Percentiles rank a stretch among this genome's conserved stretches.
Conservation (phyloP, 2,329 filamentous ascomycete genomes). For the Diaporthe amygdali region DNA sequence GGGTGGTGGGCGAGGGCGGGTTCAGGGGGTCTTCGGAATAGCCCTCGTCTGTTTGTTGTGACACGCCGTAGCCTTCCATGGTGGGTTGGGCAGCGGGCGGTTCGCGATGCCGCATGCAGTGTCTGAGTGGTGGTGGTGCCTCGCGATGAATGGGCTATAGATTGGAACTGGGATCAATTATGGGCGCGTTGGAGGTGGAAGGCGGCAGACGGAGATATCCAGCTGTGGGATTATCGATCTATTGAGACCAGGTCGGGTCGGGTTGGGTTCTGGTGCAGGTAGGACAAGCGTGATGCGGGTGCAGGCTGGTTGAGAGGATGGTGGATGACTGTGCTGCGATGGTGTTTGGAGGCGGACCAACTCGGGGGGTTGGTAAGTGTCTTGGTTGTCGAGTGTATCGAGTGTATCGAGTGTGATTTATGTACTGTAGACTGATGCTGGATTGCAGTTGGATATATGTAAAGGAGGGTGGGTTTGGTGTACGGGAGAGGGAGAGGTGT, state of each 20-base stretch:
- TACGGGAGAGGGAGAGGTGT: not conserved
- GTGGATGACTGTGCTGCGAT: constrained; percentile 8
- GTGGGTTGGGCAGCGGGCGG: constrained; percentile 30
- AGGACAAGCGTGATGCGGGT: not conserved
- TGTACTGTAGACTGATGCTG: not conserved
- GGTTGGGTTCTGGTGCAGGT: not conserved
- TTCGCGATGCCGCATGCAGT: constrained; percentile 11
- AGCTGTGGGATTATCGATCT: not conserved
- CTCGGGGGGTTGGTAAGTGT: not conserved
- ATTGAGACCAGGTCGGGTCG: not conserved
- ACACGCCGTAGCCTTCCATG: constrained; percentile 27
- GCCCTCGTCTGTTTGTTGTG: constrained; percentile 76
- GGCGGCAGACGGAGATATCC: too few relatives aligned
- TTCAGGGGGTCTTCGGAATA: constrained; percentile 78
- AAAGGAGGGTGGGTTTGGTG: not conserved
- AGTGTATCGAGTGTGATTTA: not conserved
- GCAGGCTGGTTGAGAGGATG: not conserved
- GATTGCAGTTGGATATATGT: not conserved
- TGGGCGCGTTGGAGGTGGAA: not conserved
- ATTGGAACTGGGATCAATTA: not conserved
- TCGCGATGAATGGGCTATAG: not conserved
- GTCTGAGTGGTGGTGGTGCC: not conserved
- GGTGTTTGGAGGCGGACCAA: not conserved
- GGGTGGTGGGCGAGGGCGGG: constrained; percentile 38
- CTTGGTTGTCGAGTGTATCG: not conserved